Base-by-base conservation (phyloP, 2,329 filamentous ascomycete species). In the Phialocephala subalpina region DNA sequence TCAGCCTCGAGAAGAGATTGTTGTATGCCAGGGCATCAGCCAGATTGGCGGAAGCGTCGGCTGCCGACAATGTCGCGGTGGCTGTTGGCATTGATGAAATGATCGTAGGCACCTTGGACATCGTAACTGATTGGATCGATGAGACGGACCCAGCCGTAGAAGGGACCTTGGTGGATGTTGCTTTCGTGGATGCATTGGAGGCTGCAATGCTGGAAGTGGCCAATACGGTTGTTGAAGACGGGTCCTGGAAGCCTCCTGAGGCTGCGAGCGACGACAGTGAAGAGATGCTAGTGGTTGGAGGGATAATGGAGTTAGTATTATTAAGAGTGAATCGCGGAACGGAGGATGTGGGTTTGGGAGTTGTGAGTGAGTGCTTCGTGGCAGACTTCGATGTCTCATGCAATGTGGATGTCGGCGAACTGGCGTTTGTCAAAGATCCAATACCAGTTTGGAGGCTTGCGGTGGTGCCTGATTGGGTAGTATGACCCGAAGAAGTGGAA, bases 1-100 rank as follows among this genome's bases (percentile, higher is more conserved):
- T 73, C n/a, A 74, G 65, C 7, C 68, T 70, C 11, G 70, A 64
- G 60, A 76, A 76, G 38, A 73, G 60, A 33, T 60, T 61, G 58
- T 76, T 76, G 62, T 72, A 76, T 12, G 59, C 66, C 60, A 70
- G 35, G 25, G 74, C 74, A 63, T 69, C 57, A 14, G 78, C 79
- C 55, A 78, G 78, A 59, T 73, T 74, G 45, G 65, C 61, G n/a
- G 65, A 67, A 45, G 61, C 68, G 22, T 69, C 52, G 4, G 64
- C 53, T 8, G 75, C 66, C 11, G 67, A 58, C 20, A 75, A 38
- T 12, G 70, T 68, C 7, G 59, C 49, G 9, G 67, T 69, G 49
- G 71, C 60, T 18, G 63, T 33, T 2, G 70, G 67, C 11, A 62
- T 14, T 7, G 68, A 58, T 47, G 60, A 22, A 38, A 72, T 69